Conservation (phyloP, 2,329 filamentous ascomycete genomes). For the Pyricularia grisea region DNA sequence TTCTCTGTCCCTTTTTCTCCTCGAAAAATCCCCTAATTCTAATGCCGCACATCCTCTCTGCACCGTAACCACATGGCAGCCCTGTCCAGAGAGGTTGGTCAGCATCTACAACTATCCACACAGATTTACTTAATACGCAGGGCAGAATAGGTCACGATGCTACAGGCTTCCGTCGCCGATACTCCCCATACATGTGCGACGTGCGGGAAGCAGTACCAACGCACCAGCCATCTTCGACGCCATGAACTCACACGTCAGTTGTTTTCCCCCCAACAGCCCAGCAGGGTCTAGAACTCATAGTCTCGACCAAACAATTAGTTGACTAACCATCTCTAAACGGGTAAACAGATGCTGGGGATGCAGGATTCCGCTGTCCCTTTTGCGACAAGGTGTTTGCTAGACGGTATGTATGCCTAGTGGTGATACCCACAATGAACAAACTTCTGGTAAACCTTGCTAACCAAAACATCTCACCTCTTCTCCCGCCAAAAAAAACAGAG, state of each 20-base stretch:
- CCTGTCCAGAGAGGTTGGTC: background rate
- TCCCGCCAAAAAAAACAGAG: background rate
- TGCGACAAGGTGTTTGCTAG: conserved; percentile 4
- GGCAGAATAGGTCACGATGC: background rate
- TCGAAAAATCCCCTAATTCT: background rate
- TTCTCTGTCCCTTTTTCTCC: too few species aligned
- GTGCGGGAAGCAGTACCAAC: conserved; percentile 4
- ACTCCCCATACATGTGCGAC: background rate
- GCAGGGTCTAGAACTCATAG: background rate
- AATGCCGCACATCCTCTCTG: background rate
- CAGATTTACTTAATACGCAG: background rate
- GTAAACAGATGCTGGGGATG: background rate
- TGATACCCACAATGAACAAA: background rate
- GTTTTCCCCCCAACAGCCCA: background rate
- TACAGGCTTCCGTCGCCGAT: background rate
- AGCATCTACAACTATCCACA: background rate
- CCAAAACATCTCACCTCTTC: background rate
- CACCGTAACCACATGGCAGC: background rate
- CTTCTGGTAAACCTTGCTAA: background rate
- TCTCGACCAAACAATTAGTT: background rate
- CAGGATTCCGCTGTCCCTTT: conserved; percentile 4
- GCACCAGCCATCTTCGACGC: conserved; percentile 5
- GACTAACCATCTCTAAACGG: background rate
- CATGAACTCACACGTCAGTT: conserved; percentile 5
- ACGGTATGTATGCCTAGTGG: background rate